phyloP scores from a whole-genome alignment of 2,329 filamentous ascomycete species.

The Calonectria pseudoreteaudii region DNA sequence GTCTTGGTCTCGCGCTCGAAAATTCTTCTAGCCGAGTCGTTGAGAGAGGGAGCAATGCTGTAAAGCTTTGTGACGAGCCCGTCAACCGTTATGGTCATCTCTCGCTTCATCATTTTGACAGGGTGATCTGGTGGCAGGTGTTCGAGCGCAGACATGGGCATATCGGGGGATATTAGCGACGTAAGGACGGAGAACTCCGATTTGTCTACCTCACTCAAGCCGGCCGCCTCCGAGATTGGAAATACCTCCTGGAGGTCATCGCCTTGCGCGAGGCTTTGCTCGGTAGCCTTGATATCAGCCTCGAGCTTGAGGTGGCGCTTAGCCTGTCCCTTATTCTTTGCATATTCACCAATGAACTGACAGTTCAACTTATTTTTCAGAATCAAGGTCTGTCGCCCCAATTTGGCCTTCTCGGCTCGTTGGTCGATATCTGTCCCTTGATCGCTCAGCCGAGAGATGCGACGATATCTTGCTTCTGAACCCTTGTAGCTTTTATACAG shows the following conservation, averaged over 20 bases:
- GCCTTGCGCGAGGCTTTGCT: background rate
- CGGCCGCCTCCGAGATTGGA: background rate
- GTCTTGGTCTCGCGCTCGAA: background rate
- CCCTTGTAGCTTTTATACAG: background rate
- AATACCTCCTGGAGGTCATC: background rate
- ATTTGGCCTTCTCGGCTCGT: background rate
- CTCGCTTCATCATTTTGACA: background rate
- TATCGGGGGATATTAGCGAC: background rate
- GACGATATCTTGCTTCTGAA: background rate
- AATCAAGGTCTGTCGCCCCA: background rate
- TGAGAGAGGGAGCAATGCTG: background rate
- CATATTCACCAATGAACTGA: background rate
- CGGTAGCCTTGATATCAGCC: background rate
- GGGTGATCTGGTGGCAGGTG: background rate
- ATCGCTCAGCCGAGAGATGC: background rate
- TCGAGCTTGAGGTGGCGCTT: background rate
- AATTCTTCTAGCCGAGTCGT: background rate
- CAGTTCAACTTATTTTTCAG: background rate
- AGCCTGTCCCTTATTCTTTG: background rate
- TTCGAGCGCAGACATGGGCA: background rate
- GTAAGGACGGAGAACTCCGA: background rate
- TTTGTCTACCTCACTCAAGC: background rate
- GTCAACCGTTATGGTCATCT: background rate
- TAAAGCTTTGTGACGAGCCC: background rate
- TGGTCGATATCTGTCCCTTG: background rate